A percentile compares a stretch with the other conserved stretches of the same genome.
phyloP scores from a whole-genome alignment of 768 basidiomycete genomes.

The Gloeopeniophorella convolvens region DNA sequence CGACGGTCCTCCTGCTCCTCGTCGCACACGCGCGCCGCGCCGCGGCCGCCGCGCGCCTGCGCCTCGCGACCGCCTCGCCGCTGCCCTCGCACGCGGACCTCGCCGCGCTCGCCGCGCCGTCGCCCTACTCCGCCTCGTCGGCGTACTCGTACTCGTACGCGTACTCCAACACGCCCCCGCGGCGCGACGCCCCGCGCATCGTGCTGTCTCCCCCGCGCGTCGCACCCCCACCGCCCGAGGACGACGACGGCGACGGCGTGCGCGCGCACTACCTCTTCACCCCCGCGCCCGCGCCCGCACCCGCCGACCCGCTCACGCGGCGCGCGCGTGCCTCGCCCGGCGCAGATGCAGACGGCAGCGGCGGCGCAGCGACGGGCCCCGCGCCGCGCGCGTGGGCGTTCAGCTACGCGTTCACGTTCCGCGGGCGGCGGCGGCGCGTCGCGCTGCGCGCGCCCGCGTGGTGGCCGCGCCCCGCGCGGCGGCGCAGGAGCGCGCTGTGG shows the following conservation, averaged over 20 bases:
- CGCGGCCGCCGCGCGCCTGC: slow-evolving; percentile 12
- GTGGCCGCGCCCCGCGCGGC: slow-evolving; percentile 2
- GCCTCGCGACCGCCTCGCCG: slow-evolving; percentile 17
- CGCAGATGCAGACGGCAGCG: neutral
- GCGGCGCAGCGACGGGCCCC: neutral
- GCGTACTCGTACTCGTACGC: slow-evolving; percentile 21
- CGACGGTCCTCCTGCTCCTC: slow-evolving; percentile 46
- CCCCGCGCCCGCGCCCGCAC: slow-evolving; percentile 9
- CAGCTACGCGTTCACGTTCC: slow-evolving; percentile 50
- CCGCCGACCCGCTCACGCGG: slow-evolving; percentile 4
- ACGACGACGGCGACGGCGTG: slow-evolving; percentile 20
- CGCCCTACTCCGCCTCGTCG: slow-evolving; percentile 21
- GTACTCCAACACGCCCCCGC: slow-evolving; percentile 17
- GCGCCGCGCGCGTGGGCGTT: slow-evolving; percentile 25
- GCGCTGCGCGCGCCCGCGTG: slow-evolving; percentile 36
- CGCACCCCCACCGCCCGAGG: slow-evolving; percentile 6
- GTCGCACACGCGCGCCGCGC: slow-evolving; percentile 35
- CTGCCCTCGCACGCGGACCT: slow-evolving; percentile 1
- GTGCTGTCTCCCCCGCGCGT: neutral
- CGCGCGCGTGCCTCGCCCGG: slow-evolving; percentile 7
- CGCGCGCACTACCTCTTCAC: slow-evolving; percentile 18
- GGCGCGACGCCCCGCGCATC: neutral
- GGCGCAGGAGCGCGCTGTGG: slow-evolving; percentile 4
- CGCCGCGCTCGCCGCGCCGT: neutral
- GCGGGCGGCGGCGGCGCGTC: slow-evolving; percentile 50